Conservation (phyloP, 768 basidiomycete species). For the Lentinula sp. region DNA sequence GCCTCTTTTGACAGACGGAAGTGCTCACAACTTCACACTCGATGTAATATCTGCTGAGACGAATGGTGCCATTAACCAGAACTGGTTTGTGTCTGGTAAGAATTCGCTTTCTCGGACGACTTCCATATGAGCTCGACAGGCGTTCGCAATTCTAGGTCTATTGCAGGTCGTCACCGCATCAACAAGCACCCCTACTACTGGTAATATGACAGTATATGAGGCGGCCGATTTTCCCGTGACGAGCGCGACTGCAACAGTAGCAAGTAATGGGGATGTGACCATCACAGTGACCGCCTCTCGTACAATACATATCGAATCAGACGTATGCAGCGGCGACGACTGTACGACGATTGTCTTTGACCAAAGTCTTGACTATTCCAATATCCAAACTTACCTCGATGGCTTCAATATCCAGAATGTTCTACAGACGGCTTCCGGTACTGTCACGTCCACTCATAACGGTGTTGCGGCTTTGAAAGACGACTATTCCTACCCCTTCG, state of each 20-base stretch:
- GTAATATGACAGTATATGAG: conserved; percentile 54
- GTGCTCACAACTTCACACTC: conserved; percentile 65
- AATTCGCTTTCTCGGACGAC: background rate
- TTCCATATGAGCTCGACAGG: background rate
- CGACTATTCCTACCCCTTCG: conserved; percentile 38
- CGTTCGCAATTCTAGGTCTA: conserved; percentile 17
- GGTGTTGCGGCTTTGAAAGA: conserved; percentile 32
- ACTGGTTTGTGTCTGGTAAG: conserved; percentile 73
- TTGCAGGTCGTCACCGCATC: conserved; percentile 66
- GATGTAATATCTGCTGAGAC: conserved; percentile 72
- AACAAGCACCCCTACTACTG: conserved; percentile 58
- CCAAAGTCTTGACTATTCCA: conserved; percentile 57
- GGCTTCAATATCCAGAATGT: conserved; percentile 35
- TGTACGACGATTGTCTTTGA: conserved; percentile 49
- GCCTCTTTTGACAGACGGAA: conserved; percentile 59
- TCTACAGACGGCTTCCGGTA: conserved; percentile 32
- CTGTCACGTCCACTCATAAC: conserved; percentile 33
- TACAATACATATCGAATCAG: conserved; percentile 52
- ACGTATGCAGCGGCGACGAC: conserved; percentile 59
- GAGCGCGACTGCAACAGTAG: conserved; percentile 36
- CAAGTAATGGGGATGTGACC: conserved; percentile 42
- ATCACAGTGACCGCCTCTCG: conserved; percentile 59
- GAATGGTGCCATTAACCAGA: conserved; percentile 54
- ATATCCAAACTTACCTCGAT: conserved; percentile 56
- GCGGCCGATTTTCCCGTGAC: conserved; percentile 53